Base-by-base conservation (phyloP, 306 rosid species). In the Vigna radiata region DNA sequence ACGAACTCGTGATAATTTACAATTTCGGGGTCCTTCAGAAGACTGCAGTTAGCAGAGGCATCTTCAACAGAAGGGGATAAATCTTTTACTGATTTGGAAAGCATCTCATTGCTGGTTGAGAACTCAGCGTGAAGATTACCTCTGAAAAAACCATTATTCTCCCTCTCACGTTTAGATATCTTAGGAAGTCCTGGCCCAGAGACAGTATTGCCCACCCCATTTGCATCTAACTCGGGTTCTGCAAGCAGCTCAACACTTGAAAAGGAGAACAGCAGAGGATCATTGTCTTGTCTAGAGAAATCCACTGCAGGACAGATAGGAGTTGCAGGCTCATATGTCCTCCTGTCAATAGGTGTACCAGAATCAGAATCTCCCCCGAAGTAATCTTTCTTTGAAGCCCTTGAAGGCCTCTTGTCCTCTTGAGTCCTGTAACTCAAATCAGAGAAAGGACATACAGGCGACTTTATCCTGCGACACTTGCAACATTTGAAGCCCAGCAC, bases 401-500 rank as follows among this genome's bases (percentile, higher is more conserved):
- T 77, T 7, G 52, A 3, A 50, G 75, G 50, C 75, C 75, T 86
- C 70, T 53, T 83, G 52, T 50, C 81, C 67, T 84, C 86, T 39
- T 47, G 84, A 43, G 44, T 83, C 68, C 83, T 84, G 68, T 63
- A 79, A 72, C 77, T 73, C 52, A 43, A 76, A 53, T 78, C 87
- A 61, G 71, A 65, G 86, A 84, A 88, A 73, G 96, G 97, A 81
- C 96, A 92, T 17, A 77, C 69, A 2, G 97, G 97, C 15, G 91
- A 85, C 83, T 73, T 88, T 84, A 92, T 92, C 79, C 92, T 84
- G 70, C 97, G 92, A 80, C 97, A 92, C 82, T 73, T 87, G 84
- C 93, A 88, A 80, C 97, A 92, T 87, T 92, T 92, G 86, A 82
- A 92, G 77, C 96, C 93, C 18, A 75, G 73, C 62, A 92, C 88